Base-by-base conservation (phyloP, 306 rosid genomes). In the Sophora flavescens region DNA sequence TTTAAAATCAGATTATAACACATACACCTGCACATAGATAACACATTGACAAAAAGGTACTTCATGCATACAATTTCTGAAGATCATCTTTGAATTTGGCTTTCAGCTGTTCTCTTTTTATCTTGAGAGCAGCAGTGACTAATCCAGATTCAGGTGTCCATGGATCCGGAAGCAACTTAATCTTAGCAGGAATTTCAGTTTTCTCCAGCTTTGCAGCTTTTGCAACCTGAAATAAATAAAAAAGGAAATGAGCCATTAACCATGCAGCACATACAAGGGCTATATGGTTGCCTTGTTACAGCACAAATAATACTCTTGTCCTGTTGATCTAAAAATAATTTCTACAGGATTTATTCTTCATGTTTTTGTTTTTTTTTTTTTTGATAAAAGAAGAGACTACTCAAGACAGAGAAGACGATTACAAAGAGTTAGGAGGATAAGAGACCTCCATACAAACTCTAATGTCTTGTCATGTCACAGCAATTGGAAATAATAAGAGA, bases 61-160 rank as follows among this genome's bases (percentile, higher is more conserved):
- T 79, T 90, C 89, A 94, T 30, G 77, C 90, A 78, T 94, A 89
- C 73, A 94, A 78, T 86, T 87, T 84, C 28, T 72, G 56, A 15
- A 94, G 96, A 61, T 89, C 95, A 22, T 84, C 82, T 83, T 84
- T 90, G 86, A 92, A 94, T 84, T 84, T 89, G 68, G 83, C 78
- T 92, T 90, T 93, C 15, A 91, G 78, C 60, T 84, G 94, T 75
- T 93, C 98, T 80, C 98, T 90, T 86, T 87, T 94, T 28, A 94
- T 84, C 92, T 94, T 92, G 52, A 94, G 80, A 67, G 98, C 97
- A 28, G 98, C 96, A 13, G 98, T 92, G 53, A 92, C 98, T 86
- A 92, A 82, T 69, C 97, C 96, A 2, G 98, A 90, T 74, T 94
- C 95, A 0, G 96, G 97, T 28, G 96, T 90, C 98, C 98, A 92